These are phyloP conservation scores for Golubevia pallescens DNA, from an alignment of 1,284 basidiomycete genomes.

Conservation along the genomic window DNA sequence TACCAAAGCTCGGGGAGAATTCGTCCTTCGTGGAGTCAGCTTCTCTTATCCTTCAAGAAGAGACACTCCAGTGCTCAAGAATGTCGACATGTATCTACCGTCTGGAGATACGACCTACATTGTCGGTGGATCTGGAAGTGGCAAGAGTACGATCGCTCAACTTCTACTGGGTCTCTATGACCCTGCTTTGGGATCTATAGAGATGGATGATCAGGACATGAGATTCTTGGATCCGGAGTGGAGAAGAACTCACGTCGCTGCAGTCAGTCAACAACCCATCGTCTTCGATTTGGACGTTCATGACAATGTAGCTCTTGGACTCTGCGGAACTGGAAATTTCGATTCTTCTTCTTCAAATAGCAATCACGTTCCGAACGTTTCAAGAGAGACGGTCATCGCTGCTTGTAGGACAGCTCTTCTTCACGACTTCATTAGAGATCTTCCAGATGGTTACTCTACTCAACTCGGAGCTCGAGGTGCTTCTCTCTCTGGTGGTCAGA, in stretches of 20 bases:
- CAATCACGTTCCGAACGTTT: constrained; percentile 67
- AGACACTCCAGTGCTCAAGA: constrained; percentile 68
- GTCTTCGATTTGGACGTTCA: constrained; percentile 82
- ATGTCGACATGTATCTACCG: constrained; percentile 78
- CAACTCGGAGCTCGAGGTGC: constrained; percentile 73
- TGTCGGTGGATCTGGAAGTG: constrained; percentile 86
- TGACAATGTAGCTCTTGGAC: constrained; percentile 86
- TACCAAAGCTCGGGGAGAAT: neutral
- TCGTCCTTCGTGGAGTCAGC: too few relatives aligned
- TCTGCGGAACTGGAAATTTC: constrained; percentile 68
- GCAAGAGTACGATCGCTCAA: constrained; percentile 88
- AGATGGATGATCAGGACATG: constrained; percentile 48
- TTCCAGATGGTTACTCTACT: constrained; percentile 89
- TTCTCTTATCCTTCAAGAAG: constrained; percentile 4
- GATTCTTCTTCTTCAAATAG: constrained; percentile 36
- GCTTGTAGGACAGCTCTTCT: constrained; percentile 86
- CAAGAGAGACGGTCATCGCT: constrained; percentile 75
- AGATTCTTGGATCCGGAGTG: constrained; percentile 73
- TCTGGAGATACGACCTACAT: constrained; percentile 87
- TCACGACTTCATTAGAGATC: constrained; percentile 81
- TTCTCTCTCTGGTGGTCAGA: constrained; percentile 87
- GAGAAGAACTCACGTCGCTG: constrained; percentile 76
- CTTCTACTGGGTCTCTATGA: constrained; percentile 81
- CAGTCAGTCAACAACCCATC: constrained; percentile 78
- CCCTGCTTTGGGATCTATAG: constrained; percentile 32